phyloP scores from a whole-genome alignment of 305 asterid species.

The Striga hermonthica region DNA sequence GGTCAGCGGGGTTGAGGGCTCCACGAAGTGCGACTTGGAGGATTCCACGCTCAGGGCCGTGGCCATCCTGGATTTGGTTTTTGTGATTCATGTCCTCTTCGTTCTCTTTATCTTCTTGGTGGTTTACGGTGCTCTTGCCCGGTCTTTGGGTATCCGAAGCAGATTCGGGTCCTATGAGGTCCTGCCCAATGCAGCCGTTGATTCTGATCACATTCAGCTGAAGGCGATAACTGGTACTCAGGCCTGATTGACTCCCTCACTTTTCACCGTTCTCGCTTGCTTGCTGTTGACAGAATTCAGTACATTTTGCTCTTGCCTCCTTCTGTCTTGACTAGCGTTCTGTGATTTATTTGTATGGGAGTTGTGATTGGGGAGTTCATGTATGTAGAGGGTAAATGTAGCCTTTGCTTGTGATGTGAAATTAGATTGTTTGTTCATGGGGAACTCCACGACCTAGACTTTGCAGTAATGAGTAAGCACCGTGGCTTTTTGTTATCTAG shows the following conservation, averaged over 20 bases:
- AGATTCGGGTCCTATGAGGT: slow-evolving; percentile 76
- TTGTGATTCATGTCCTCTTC: slow-evolving; percentile 63
- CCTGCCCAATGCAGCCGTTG: slow-evolving; percentile 54
- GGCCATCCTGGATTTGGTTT: slow-evolving; percentile 73
- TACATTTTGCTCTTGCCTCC: slow-evolving; percentile 13
- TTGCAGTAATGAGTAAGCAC: not conserved
- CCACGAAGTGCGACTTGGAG: slow-evolving; percentile 93
- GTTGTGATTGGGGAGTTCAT: slow-evolving; percentile 11
- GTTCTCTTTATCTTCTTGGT: slow-evolving; percentile 57
- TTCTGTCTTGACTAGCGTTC: not conserved
- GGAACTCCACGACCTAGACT: slow-evolving; percentile 2
- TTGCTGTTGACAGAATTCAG: slow-evolving; percentile 4
- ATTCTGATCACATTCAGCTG: slow-evolving; percentile 79
- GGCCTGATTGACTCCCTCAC: slow-evolving; percentile 42
- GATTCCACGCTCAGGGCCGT: slow-evolving; percentile 88
- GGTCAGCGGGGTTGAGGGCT: slow-evolving; percentile 86
- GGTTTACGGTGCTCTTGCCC: slow-evolving; percentile 54
- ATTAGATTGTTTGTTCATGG: slow-evolving; percentile 22
- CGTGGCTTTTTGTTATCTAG: not conserved
- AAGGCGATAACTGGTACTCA: slow-evolving; percentile 86
- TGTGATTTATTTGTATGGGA: slow-evolving; percentile 15
- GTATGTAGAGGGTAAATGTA: slow-evolving; percentile 24
- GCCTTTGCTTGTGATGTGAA: slow-evolving; percentile 15
- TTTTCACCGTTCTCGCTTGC: not conserved
- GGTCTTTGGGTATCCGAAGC: slow-evolving; percentile 52